Evolutionary conservation across 2,329 filamentous ascomycete genomes (phyloP), one percentile per base, ranked within the genome.

Genomic region (Exophiala sp.): DNA sequence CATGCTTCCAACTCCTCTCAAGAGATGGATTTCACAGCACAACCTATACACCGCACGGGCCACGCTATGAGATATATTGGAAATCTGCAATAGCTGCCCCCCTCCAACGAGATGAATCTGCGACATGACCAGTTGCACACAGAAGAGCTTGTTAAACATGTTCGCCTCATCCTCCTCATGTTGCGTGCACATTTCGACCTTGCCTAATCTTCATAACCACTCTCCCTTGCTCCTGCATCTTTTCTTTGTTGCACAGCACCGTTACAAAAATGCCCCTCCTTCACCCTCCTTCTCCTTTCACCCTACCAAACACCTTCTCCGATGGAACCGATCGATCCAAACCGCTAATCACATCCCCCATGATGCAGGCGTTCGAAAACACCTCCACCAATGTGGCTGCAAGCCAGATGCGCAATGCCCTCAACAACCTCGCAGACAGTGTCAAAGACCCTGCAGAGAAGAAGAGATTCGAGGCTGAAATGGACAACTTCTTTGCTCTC

Each of bases 401-500:
- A 52, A 95, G 91, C 57, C 94, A 99, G 80, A 99, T 99, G 94
- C 90, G 94, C 75, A 99, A 99, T 82, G 83, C 90, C 59, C 82
- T 99, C 72, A 97, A 96, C 72, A 86, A 87, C 73, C 87, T 99
- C 61, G 83, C 89, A 66, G 94, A 99, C 77, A 88, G 87, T 8
- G 91, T 96, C 71, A 83, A 85, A 68, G 91, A 97, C 71, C 81
- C 87, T 52, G 78, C 71, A 32, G 79, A 83, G 71, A 85, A 83
- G 78, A 75, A 77, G 89, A 85, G 95, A 63, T 97, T 97, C 74
- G 92, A 97, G 79, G 95, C 91, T 3, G 92, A 99, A 78, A 97
- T 96, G 91, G 94, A 99, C 84, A 99, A 99, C 85, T 99, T 99
- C 82, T 99, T 99, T 72, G 87, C 91, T 58, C 87, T 99, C 59